Base-by-base conservation (phyloP, 257 asterid genomes). In the Ehretia macrophylla region DNA sequence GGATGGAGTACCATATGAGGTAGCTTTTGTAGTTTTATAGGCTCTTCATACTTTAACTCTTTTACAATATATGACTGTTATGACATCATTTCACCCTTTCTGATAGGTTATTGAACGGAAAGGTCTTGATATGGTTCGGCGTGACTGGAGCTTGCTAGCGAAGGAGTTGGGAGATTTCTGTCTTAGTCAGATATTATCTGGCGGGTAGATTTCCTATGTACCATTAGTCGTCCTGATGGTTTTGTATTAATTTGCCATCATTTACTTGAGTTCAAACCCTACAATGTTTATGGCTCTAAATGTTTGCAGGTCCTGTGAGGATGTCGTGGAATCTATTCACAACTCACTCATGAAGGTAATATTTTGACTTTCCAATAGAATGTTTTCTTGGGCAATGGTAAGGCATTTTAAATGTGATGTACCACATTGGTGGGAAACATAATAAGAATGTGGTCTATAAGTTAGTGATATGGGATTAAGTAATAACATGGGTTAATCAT, bases 41-140 rank as follows among this genome's bases (percentile, higher is more conserved):
- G 16, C 54, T 70, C 17, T 38, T n/a, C 46, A 48, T 47, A 10
- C 38, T 47, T 42, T 32, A 19, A 52, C 60, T 57, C 51, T 20
- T 32, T 56, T 27, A 51, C 32, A 18, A 50, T 56, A 21, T 8
- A 55, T 55, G 21, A n/a, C 20, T 40, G 32, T 48, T 56, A 37
- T 51, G 52, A 22, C n/a, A 55, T 13, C 38, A 53, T 49, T 23
- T 52, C 13, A 12, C 23, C 56, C 46, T 18, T 20, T 60, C 32
- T 17, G 60, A 50, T 76, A 93, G 99, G 84, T 83, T 56, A 85
- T 85, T 71, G 99, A 93, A 74, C 74, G 86, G 71, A 93, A 93
- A 80, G 99, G 99, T 74, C 96, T 93, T 75, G 99, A 93, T 80
- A 86, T 89, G 88, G 99, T 93, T 67, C 85, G 99, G 37, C 94